Evolutionary conservation across 2,329 filamentous ascomycete genomes (phyloP), one percentile per base, ranked within the genome.

Genomic region (Elsinoe necatrix): DNA sequence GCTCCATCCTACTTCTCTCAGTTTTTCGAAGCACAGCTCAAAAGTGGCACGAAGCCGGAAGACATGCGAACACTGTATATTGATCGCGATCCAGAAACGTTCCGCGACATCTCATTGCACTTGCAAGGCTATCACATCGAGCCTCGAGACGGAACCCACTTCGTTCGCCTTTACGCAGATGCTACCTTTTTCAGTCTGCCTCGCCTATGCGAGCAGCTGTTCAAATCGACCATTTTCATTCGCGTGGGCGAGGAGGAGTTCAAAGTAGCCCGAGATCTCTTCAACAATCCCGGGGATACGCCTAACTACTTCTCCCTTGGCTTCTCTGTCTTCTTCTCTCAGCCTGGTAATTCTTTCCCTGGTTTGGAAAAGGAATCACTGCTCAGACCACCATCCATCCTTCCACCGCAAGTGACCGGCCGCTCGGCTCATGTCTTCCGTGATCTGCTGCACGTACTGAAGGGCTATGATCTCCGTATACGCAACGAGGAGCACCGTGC

Each of bases 1-100:
- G 92, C 90, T 66, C 92, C 92, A 58, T 96, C 91, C 51, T 96
- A 96, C 71, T 96, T 97, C 73, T 95, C 92, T 18, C 86, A 89
- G 64, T 96, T 93, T 75, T 97, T 97, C 71, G 79, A 84, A 63
- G 87, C 88, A 65, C 91, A 96, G 72, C 72, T 96, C 39, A 79
- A 81, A 57, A 73, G 77, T 63, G 84, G 80, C 50, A 79, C 83
- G 59, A 78, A 79, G 57, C 77, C 82, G 56, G 71, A 72, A 41
- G 75, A 73, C 55, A 72, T 95, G 58, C 84, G 86, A 62, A 95
- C 92, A 0, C 77, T 97, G 5, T 96, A 96, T 72, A 96, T 97
- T 66, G 92, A 97, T 71, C 86, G 92, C 60, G 92, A 97, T 71
- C 91, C 92, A 0, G 77, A 78, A 12, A 96, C 90, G 0, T 97